Evolutionary conservation across 257 asterid genomes (phyloP), one percentile per base, ranked within the genome.

Genomic region (Misopates orontium): DNA sequence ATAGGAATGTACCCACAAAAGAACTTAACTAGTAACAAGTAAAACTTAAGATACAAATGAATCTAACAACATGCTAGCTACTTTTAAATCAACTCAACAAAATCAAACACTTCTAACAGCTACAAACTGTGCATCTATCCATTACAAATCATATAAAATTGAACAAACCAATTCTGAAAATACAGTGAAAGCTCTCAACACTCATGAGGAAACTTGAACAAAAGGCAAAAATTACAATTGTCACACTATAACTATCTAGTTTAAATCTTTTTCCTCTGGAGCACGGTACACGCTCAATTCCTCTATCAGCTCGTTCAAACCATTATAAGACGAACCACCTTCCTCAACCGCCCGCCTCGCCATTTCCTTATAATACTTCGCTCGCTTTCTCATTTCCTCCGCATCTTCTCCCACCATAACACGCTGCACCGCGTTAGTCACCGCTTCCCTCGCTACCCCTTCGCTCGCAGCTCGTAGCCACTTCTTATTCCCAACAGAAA

Each of bases 291-390:
- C 20, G 16, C 64, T 82, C 49, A 80, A 7, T 39, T 82, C 94
- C 11, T 78, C 11, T 0, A 84, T 51, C 25, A 91, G 71, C n/a
- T 48, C 49, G 67, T 22, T 67, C 76, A 91, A 79, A 70, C 59
- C 66, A 22, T 17, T 42, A 41, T 68, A 81, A 21, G 97, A 88
- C 0, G 95, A 88, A 24, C 97, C 96, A 0, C 88, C 89, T 74
- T 78, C 87, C 68, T 75, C 80, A 8, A 84, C 64, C 0, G 89
- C 90, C 49, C 31, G 69, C n/a, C 57, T 67, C 0, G 88, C 91
- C 83, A 63, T 74, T 16, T 80, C 70, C 32, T 74, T 74, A 0
- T 56, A 53, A 0, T 24, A 52, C 21, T 74, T 60, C 0, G 83
- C 83, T 64, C 80, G 47, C 7, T 20, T 65, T 60, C 83, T 82